Conservation (phyloP, 768 basidiomycete species). For the Leucogyrophana mollusca region DNA sequence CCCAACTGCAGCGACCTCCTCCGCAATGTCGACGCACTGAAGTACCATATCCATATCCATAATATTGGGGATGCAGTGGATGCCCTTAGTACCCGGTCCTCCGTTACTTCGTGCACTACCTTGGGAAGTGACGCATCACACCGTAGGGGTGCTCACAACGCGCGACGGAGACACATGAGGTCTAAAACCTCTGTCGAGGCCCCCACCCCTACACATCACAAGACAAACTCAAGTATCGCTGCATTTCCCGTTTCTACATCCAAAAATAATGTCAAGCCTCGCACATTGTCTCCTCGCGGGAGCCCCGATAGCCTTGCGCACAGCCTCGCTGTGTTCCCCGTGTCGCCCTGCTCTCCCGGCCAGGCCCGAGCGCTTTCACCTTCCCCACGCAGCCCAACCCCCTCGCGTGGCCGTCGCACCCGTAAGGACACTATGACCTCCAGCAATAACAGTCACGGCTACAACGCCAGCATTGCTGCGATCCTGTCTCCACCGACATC, state of each 20-base stretch:
- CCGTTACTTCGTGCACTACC: not conserved
- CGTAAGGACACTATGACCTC: conserved; percentile 9
- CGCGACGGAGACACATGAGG: conserved; percentile 10
- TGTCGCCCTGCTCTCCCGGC: not conserved
- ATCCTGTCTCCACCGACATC: conserved; percentile 24
- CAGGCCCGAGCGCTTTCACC: not conserved
- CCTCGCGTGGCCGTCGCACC: conserved; percentile 16
- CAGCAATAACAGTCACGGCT: not conserved
- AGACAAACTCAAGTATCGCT: not conserved
- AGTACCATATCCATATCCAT: conserved; percentile 57
- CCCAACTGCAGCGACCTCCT: conserved; percentile 45
- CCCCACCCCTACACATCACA: not conserved
- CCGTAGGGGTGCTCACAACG: not conserved
- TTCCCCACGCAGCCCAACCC: not conserved
- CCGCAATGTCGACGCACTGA: conserved; percentile 41
- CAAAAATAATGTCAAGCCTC: too few relatives aligned
- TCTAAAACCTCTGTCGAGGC: conserved; percentile 13
- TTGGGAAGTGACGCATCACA: not conserved
- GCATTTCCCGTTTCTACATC: not conserved
- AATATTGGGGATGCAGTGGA: conserved; percentile 40
- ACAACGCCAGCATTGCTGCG: conserved; percentile 17
- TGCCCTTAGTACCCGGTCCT: not conserved
- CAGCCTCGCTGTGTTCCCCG: conserved; percentile 11
- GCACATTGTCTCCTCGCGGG: conserved; percentile 14
- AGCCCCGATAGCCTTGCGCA: not conserved